Evolutionary conservation across 2,329 filamentous ascomycete genomes (phyloP), one percentile per base, ranked within the genome.

Genomic region (Pseudocercospora cruenta): DNA sequence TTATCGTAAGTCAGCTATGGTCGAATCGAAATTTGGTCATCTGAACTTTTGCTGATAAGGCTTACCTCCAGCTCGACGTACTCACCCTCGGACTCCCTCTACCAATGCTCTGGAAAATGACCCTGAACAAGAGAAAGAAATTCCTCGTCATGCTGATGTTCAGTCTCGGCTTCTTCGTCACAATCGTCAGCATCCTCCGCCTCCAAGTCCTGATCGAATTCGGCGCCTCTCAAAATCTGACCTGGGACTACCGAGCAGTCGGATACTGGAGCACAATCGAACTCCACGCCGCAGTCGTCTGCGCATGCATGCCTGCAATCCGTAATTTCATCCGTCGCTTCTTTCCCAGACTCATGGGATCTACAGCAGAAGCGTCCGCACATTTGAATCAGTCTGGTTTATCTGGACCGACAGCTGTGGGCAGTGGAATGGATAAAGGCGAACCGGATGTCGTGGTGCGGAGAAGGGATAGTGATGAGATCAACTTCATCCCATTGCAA

Each of bases 141-240:
- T 67, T 68, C 9, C 47, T 67, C 33, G 69, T 71, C 43, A 69
- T 71, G 63, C 59, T 71, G 2, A 71, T 71, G 69, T 71, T 69
- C 43, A 55, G 45, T 24, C 57, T 69, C 9, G 69, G 69, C 22
- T 68, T 66, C 54, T 69, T 71, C 36, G 69, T 71, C n/a, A 69
- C 67, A 4, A 57, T 69, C 12, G 67, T 71, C 39, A 65, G 61
- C 24, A 64, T 68, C 47, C 31, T 71, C 9, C 65, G 69, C 7
- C 33, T 71, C 26, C 69, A 71, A 33, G 64, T 68, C n/a, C 58
- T 71, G 10, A 61, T 71, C n/a, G 51, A 69, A 57, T 71, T 69
- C 43, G 69, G 67, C n/a, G 45, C 64, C 45, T 57, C 62, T 7
- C 43, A 62, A 14, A 69, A 71, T 24, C 22, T 66, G 2, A 67